phyloP scores from a whole-genome alignment of 2,329 filamentous ascomycete genomes.

The Talaromyces piceae region DNA sequence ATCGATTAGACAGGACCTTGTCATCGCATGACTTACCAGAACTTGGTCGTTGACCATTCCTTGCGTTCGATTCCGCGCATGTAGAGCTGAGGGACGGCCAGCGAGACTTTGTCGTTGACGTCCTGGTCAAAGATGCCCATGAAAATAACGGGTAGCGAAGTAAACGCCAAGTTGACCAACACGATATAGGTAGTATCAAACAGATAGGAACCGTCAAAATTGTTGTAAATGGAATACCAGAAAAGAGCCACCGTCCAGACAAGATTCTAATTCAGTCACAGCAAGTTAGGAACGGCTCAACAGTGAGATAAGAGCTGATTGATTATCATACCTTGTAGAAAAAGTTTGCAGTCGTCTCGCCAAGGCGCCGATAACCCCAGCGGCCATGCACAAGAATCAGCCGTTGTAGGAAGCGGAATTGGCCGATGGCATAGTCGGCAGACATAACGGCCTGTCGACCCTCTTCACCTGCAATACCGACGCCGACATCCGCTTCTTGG shows the following conservation, averaged over 20 bases:
- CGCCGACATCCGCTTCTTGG: conserved; percentile 92
- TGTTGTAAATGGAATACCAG: conserved; percentile 94
- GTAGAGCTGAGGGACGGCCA: conserved; percentile 92
- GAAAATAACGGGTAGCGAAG: conserved; percentile 85
- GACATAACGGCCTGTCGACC: conserved; percentile 92
- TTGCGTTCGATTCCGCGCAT: conserved; percentile 88
- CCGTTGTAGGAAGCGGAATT: conserved; percentile 81
- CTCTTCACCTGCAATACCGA: conserved; percentile 89
- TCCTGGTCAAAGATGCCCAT: conserved; percentile 98
- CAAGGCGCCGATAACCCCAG: conserved; percentile 92
- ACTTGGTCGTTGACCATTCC: conserved; percentile 94
- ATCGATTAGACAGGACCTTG: not conserved
- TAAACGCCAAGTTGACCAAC: conserved; percentile 94
- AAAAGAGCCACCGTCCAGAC: conserved; percentile 95
- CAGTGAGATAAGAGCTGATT: not conserved
- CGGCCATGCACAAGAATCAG: conserved; percentile 84
- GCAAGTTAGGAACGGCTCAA: conserved; percentile 12
- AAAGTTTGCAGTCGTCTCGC: conserved; percentile 94
- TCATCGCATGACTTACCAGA: conserved; percentile 62
- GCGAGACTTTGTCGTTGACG: conserved; percentile 84
- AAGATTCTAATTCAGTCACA: conserved; percentile 59
- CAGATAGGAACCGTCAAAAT: conserved; percentile 93
- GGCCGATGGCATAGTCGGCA: conserved; percentile 89
- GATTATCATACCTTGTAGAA: conserved; percentile 75
- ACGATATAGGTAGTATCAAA: conserved; percentile 98